Percentiles rank a stretch among this genome's conserved stretches.
phyloP scores from a whole-genome alignment of 2,329 filamentous ascomycete species.

The Thelonectria discophora region DNA sequence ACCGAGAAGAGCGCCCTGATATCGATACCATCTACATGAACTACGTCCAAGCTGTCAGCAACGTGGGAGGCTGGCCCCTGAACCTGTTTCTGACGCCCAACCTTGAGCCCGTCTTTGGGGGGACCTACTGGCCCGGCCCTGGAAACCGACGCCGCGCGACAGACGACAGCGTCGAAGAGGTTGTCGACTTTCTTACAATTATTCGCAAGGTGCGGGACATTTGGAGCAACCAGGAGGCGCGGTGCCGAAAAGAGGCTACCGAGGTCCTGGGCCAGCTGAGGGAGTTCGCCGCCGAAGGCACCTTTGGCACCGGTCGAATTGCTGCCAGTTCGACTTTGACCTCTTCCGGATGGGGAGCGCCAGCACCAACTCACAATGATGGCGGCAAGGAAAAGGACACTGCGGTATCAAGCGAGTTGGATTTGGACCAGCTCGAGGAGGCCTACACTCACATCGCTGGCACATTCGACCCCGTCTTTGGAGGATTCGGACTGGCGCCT shows the following conservation, averaged over 20 bases:
- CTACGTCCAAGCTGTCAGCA: constrained; percentile 93
- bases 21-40: constrained; percentile 98
- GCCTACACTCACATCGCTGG: constrained; percentile 81
- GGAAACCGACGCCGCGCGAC: constrained; percentile 57
- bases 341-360: constrained; percentile 44
- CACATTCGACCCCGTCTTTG: constrained; percentile 81
- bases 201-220: constrained; percentile 77
- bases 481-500: constrained; percentile 82
- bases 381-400: constrained; percentile 35
- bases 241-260: constrained; percentile 83
- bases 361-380: constrained; percentile 40
- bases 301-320: constrained; percentile 60
- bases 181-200: constrained; percentile 84
- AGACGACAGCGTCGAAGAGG: constrained; percentile 60
- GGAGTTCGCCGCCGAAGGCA: constrained; percentile 90
- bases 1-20: constrained; percentile 92
- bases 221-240: constrained; percentile 86
- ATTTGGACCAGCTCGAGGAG: constrained; percentile 91
- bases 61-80: constrained; percentile 90
- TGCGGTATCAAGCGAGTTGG: constrained; percentile 72
- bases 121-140: constrained; percentile 93
- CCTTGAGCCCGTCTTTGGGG: constrained; percentile 92
- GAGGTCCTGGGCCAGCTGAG: constrained; percentile 83
- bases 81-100: constrained; percentile 97
- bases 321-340: constrained; percentile 42